A percentile compares a stretch with the other conserved stretches of the same genome.
These are phyloP conservation scores for Fremontodendron californicum DNA, from an alignment of 345 rosid species.

Conservation along the genomic window DNA sequence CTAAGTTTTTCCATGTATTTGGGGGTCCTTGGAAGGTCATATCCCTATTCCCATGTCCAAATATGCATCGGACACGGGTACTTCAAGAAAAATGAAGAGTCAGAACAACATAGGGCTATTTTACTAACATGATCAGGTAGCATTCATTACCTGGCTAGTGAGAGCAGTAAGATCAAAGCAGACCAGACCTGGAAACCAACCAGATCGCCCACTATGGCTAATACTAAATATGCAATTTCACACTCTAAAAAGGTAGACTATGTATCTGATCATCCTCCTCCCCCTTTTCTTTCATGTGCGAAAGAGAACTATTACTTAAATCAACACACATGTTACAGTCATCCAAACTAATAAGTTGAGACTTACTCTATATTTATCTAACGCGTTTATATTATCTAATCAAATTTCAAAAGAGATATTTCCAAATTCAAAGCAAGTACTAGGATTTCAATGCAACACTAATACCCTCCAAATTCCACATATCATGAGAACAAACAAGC, in stretches of 20 bases:
- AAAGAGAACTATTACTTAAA: neutral
- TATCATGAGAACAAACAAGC: conserved; percentile 3
- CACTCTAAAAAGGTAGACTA: neutral
- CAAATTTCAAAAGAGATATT: neutral
- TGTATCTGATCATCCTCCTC: neutral
- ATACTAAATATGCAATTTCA: neutral
- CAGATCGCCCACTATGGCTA: neutral
- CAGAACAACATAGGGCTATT: too few species aligned
- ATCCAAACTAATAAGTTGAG: neutral
- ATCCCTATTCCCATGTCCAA: too few species aligned
- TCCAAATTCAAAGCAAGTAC: neutral
- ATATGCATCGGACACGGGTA: too few species aligned
- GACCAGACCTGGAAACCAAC: neutral
- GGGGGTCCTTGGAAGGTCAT: too few species aligned
- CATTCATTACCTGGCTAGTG: neutral
- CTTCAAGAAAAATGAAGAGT: too few species aligned
- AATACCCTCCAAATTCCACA: neutral
- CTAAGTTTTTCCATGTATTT: too few species aligned
- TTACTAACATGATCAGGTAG: neutral
- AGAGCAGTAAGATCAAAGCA: too few species aligned
- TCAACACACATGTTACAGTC: neutral
- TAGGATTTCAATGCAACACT: neutral
- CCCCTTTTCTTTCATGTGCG: too few species aligned
- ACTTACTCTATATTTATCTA: neutral
- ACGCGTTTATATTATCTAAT: too few species aligned